Conservation (phyloP, 148 eudicot genomes). For the Persicaria maculosa region DNA sequence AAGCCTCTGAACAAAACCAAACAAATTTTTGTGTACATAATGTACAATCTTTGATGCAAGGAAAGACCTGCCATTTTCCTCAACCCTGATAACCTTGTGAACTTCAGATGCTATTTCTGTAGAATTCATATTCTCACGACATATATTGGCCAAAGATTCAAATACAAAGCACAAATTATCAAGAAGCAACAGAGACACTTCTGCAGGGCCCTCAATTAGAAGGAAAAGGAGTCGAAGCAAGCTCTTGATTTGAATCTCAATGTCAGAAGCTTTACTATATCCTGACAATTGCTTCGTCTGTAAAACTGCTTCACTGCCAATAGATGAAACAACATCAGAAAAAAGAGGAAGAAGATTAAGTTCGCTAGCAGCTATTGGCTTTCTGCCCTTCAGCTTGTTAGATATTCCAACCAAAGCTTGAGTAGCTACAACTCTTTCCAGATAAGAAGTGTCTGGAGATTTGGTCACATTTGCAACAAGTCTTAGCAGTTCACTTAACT, state of each 20-base stretch:
- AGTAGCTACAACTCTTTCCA: constrained; percentile 44
- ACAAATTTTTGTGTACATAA: constrained; percentile 32
- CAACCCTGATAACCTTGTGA: constrained; percentile 24
- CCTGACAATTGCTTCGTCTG: constrained; percentile 26
- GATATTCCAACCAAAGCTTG: constrained; percentile 39
- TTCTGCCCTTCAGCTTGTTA: constrained; percentile 32
- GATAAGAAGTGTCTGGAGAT: constrained; percentile 28
- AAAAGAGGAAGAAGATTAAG: constrained; percentile 25
- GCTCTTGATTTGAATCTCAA: constrained; percentile 35
- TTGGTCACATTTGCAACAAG: constrained; percentile 30
- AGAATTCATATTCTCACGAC: constrained; percentile 17
- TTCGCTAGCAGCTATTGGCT: constrained; percentile 24
- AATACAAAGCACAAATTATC: constrained; percentile 30
- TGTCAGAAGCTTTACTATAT: constrained; percentile 22
- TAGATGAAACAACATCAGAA: constrained; percentile 29
- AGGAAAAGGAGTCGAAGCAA: constrained; percentile 37
- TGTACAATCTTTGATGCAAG: constrained; percentile 27
- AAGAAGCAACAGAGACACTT: constrained; percentile 37
- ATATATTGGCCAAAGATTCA: constrained; percentile 26
- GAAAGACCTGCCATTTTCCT: constrained; percentile 18
- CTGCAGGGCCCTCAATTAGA: constrained; percentile 34
- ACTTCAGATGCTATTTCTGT: constrained; percentile 20
- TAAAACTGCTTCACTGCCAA: constrained; percentile 36
- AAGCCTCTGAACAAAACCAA: constrained; percentile 37
- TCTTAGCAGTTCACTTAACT: constrained; percentile 33